These are phyloP conservation scores for Colletotrichum zoysiae DNA, from an alignment of 2,329 filamentous ascomycete genomes.

Conservation along the genomic window DNA sequence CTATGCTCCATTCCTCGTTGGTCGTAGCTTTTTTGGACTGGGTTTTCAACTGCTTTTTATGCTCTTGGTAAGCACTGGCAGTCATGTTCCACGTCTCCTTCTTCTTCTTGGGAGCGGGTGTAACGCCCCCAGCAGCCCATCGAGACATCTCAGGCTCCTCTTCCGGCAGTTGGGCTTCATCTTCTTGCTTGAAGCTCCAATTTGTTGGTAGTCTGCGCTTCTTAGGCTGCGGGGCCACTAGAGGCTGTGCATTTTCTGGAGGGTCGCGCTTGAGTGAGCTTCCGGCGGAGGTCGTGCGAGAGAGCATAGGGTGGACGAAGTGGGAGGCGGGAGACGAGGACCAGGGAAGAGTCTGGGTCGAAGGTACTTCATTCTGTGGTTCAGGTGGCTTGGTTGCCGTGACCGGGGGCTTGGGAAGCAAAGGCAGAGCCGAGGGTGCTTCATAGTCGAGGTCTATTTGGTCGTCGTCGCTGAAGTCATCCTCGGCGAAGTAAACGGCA, in stretches of 20 bases:
- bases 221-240: conserved; percentile 61
- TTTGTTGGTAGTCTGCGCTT: conserved; percentile 74
- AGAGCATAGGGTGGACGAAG: conserved; percentile 52
- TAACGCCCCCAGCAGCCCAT: conserved; percentile 40
- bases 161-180: conserved; percentile 45
- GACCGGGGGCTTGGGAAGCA: conserved; percentile 44
- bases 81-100: conserved; percentile 76
- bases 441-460: conserved; percentile 79
- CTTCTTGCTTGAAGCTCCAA: conserved; percentile 47
- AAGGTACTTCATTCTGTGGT: conserved; percentile 7
- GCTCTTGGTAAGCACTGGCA: conserved; percentile 80
- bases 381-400: conserved; percentile 45
- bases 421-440: conserved; percentile 65
- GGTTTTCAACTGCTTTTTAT: conserved; percentile 79
- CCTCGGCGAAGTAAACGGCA: conserved; percentile 75
- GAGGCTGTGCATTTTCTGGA: conserved; percentile 49
- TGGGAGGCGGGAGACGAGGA: conserved; percentile 74
- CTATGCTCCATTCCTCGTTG: conserved; percentile 55
- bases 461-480: conserved; percentile 89
- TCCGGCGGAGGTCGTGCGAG: conserved; percentile 44
- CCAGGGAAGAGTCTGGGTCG: conserved; percentile 71
- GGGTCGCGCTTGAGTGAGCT: conserved; percentile 59
- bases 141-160: conserved; percentile 44
- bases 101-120: conserved; percentile 52
- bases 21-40: conserved; percentile 65